A percentile compares a stretch with the other conserved stretches of the same genome.
These are phyloP conservation scores for Dysphania ambrosioides DNA, from an alignment of 148 eudicot genomes.

Conservation along the genomic window DNA sequence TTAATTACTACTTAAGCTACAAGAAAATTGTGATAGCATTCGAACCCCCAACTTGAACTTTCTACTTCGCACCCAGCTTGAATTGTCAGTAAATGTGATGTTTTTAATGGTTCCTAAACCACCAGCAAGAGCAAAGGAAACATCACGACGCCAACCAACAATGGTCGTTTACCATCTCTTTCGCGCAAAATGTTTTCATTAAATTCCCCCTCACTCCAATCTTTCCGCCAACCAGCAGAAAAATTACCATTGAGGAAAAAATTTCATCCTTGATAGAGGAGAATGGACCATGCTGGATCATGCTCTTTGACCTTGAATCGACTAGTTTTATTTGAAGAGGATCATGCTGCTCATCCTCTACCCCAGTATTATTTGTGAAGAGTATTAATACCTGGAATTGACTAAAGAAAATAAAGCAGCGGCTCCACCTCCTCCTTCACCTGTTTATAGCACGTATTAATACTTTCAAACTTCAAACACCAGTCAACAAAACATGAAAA, in stretches of 20 bases:
- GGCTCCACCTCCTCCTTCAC: constrained; percentile 63
- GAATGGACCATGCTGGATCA: constrained; percentile 38
- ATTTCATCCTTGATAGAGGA: constrained; percentile 52
- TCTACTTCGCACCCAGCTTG: constrained; percentile 80
- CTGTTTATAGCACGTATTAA: constrained; percentile 32
- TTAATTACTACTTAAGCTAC: too few relatives aligned
- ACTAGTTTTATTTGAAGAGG: constrained; percentile 46
- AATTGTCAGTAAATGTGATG: constrained; percentile 65
- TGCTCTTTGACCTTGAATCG: constrained; percentile 41
- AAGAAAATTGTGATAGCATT: constrained; percentile 27
- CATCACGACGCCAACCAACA: constrained; percentile 61
- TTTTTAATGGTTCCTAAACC: constrained; percentile 59
- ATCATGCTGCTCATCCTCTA: constrained; percentile 40
- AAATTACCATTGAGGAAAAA: constrained; percentile 61
- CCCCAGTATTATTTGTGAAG: constrained; percentile 53
- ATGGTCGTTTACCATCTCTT: constrained; percentile 80
- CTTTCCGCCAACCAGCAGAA: constrained; percentile 40
- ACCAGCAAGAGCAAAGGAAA: constrained; percentile 28
- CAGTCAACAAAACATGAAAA: neutral
- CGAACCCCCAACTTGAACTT: constrained; percentile 68
- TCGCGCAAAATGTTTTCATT: constrained; percentile 33
- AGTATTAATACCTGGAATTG: constrained; percentile 48
- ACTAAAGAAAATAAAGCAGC: constrained; percentile 22
- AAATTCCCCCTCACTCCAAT: constrained; percentile 58
- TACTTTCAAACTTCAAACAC: neutral